Percentiles rank a stretch among this genome's conserved stretches.
Conservation (phyloP, 352 stramenopile genomes). For the Globisporangium mamillatum region DNA sequence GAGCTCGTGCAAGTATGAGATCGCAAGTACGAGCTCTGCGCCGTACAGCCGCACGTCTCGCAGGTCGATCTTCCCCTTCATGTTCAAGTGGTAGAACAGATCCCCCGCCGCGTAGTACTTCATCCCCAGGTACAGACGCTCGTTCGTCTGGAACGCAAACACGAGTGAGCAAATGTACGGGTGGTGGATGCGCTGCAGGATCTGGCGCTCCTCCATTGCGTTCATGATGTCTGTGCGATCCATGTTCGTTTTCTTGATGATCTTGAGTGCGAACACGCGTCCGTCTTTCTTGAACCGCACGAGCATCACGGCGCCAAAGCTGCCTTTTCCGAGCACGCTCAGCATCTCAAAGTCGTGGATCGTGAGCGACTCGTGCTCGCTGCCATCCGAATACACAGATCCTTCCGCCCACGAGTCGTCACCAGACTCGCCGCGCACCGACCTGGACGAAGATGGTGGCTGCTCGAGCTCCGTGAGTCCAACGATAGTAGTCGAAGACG, state of each 20-base stretch:
- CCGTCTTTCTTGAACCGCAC: constrained; percentile 89
- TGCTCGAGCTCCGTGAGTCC: constrained; percentile 6
- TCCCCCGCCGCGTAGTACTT: constrained; percentile 88
- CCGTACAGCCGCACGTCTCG: constrained; percentile 73
- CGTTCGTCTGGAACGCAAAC: constrained; percentile 89
- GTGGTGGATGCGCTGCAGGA: constrained; percentile 86
- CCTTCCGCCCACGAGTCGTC: constrained; percentile 19
- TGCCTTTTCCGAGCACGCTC: constrained; percentile 82
- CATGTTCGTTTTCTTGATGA: constrained; percentile 90
- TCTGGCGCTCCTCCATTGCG: constrained; percentile 87
- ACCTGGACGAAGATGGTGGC: not conserved
- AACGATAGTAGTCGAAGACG: not conserved
- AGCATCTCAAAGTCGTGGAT: constrained; percentile 92
- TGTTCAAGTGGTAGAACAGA: constrained; percentile 88
- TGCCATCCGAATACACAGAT: constrained; percentile 22
- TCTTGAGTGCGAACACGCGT: constrained; percentile 87
- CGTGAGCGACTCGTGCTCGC: constrained; percentile 59
- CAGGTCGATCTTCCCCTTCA: constrained; percentile 63
- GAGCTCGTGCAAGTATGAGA: constrained; percentile 87
- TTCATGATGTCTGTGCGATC: constrained; percentile 82
- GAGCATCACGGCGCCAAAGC: constrained; percentile 87
- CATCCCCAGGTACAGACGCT: constrained; percentile 87
- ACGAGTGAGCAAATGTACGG: constrained; percentile 87
- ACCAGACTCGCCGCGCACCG: constrained; percentile 15
- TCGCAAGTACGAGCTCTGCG: constrained; percentile 84